These are phyloP conservation scores for Phaeoacremonium minimum DNA, from an alignment of 2,329 filamentous ascomycete species.

Conservation along the genomic window DNA sequence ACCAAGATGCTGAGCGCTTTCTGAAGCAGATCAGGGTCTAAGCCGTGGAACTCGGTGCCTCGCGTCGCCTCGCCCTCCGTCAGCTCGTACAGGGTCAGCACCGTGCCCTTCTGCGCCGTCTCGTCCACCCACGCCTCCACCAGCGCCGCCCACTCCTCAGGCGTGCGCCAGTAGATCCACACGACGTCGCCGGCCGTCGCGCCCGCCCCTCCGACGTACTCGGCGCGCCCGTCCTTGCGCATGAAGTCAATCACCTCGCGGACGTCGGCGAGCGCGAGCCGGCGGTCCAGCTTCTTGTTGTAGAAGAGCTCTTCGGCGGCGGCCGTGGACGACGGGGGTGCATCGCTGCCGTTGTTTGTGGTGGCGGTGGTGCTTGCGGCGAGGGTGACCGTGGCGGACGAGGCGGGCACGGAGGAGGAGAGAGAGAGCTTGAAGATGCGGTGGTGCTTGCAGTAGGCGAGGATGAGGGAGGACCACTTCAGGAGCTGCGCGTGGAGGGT, in stretches of 20 bases:
- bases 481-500: slow-evolving; percentile 72
- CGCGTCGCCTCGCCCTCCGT: slow-evolving; percentile 77
- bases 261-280: slow-evolving; percentile 45
- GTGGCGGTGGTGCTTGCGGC: background rate
- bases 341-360: slow-evolving; percentile 18
- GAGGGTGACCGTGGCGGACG: slow-evolving; percentile 40
- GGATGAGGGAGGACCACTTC: slow-evolving; percentile 85
- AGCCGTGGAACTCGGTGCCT: slow-evolving; percentile 75
- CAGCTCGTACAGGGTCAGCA: slow-evolving; percentile 91
- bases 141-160: slow-evolving; percentile 83
- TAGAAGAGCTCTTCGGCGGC: slow-evolving; percentile 45
- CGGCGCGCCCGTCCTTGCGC: slow-evolving; percentile 54
- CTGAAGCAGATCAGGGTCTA: slow-evolving; percentile 77
- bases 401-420: slow-evolving; percentile 40
- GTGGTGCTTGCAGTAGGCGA: slow-evolving; percentile 76
- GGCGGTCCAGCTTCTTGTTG: slow-evolving; percentile 50
- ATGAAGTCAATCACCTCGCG: slow-evolving; percentile 57
- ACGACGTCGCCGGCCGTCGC: slow-evolving; percentile 43
- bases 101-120: slow-evolving; percentile 82
- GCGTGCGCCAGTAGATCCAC: slow-evolving; percentile 81
- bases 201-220: slow-evolving; percentile 53
- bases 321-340: slow-evolving; percentile 34
- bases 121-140: slow-evolving; percentile 80
- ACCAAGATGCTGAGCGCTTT: slow-evolving; percentile 78
- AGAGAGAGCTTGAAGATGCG: slow-evolving; percentile 73